These are phyloP conservation scores for Symbiodinium pilosum DNA, from an alignment of 73 alveolate genomes.

Conservation along the genomic window DNA sequence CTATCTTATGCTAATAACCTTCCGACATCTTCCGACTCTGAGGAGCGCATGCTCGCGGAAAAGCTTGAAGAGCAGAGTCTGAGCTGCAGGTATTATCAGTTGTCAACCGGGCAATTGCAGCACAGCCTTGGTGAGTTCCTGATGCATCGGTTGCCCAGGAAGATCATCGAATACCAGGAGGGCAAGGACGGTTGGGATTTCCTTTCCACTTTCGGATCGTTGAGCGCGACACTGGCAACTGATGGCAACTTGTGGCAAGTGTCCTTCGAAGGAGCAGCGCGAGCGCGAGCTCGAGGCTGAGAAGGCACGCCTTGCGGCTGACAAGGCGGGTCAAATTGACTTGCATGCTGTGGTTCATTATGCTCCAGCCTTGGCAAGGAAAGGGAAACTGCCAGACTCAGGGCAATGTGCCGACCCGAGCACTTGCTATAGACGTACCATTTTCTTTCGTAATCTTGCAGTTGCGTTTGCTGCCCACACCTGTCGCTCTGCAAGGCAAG, in stretches of 20 bases:
- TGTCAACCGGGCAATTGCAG: background rate
- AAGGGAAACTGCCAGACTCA: conserved; percentile 76
- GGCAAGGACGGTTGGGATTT: conserved; percentile 36
- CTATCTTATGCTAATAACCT: background rate
- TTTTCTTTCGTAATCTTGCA: background rate
- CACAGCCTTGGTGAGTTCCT: background rate
- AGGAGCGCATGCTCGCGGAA: conserved; percentile 81
- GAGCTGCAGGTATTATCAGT: background rate
- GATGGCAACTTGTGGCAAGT: too few relatives aligned
- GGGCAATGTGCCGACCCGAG: conserved; percentile 41
- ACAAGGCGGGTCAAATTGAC: conserved; percentile 30
- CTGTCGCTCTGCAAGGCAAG: conserved; percentile 76
- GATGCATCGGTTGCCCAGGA: too few relatives aligned
- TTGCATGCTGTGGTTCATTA: background rate
- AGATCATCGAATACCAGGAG: conserved; percentile 82
- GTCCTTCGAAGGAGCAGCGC: conserved; percentile 76
- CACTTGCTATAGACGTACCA: background rate
- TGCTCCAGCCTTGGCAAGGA: background rate
- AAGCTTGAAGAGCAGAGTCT: conserved; percentile 70
- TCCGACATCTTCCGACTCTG: background rate
- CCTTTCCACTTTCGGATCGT: background rate
- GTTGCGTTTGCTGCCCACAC: background rate
- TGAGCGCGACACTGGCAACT: too few relatives aligned
- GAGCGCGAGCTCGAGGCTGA: conserved; percentile 96
- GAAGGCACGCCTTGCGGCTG: conserved; percentile 96